A percentile compares a stretch with the other conserved stretches of the same genome.
These are phyloP conservation scores for Pisolithus thermaeus DNA, from an alignment of 1,284 basidiomycete species.

Conservation along the genomic window DNA sequence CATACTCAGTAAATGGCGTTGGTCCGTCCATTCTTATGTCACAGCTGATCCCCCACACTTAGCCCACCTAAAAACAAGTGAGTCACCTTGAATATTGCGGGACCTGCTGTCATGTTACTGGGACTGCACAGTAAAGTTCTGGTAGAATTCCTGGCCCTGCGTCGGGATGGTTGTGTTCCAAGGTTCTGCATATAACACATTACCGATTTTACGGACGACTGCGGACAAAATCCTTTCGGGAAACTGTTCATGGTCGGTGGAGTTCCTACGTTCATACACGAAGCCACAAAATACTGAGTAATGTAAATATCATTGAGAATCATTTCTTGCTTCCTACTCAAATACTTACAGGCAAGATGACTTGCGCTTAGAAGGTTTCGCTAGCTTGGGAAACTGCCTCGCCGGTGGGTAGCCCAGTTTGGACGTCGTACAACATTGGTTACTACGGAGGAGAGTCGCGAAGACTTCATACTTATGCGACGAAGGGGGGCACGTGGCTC, in stretches of 20 bases:
- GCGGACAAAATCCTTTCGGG: slow-evolving; percentile 5
- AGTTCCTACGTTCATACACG: slow-evolving; percentile 15
- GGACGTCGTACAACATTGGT: slow-evolving; percentile 13
- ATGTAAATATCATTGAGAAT: neutral
- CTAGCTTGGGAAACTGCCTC: slow-evolving; percentile 12
- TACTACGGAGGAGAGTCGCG: neutral
- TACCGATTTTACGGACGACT: slow-evolving; percentile 6
- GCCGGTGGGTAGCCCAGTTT: slow-evolving; percentile 15
- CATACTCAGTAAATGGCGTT: slow-evolving; percentile 7
- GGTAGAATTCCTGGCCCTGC: slow-evolving; percentile 6
- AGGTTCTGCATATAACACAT: slow-evolving; percentile 7
- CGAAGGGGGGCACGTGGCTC: neutral
- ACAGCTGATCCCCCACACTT: neutral
- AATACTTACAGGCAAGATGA: slow-evolving; percentile 11
- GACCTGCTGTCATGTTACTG: neutral
- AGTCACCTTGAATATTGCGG: slow-evolving; percentile 9
- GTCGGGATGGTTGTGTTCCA: slow-evolving; percentile 3
- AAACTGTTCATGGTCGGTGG: slow-evolving; percentile 9
- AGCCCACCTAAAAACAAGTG: slow-evolving; percentile 9
- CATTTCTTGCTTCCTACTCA: neutral
- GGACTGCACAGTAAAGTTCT: slow-evolving; percentile 10
- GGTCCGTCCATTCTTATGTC: neutral
- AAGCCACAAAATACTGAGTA: slow-evolving; percentile 12
- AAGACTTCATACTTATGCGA: slow-evolving; percentile 6
- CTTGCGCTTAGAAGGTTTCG: slow-evolving; percentile 11